A percentile compares a stretch with the other conserved stretches of the same genome.
phyloP scores from a whole-genome alignment of 192 early-diverging fungal genomes.

The Coemansia sp. region DNA sequence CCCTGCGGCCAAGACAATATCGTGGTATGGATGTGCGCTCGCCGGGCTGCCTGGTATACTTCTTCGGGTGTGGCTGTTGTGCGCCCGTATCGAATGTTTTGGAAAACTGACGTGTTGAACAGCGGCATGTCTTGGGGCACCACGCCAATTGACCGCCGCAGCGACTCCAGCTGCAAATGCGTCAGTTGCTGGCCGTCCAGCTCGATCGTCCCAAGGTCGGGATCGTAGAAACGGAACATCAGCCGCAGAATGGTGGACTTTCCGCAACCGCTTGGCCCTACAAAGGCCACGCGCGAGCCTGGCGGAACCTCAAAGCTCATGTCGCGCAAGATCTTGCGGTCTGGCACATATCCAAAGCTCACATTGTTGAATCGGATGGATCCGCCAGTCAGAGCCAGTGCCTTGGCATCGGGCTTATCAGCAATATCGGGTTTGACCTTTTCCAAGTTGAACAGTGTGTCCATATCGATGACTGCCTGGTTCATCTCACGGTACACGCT shows the following conservation, averaged over 20 bases:
- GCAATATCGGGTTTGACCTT: slow-evolving; percentile 58
- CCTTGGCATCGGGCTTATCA: slow-evolving; percentile 63
- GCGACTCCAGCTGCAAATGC: slow-evolving; percentile 75
- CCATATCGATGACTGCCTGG: slow-evolving; percentile 97
- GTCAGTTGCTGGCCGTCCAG: slow-evolving; percentile 86
- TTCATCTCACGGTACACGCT: slow-evolving; percentile 96
- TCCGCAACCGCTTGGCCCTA: slow-evolving; percentile 93
- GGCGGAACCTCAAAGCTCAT: slow-evolving; percentile 83
- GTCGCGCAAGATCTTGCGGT: slow-evolving; percentile 71
- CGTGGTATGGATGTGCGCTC: slow-evolving; percentile 64
- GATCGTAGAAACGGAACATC: slow-evolving; percentile 95
- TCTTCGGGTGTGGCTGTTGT: slow-evolving; percentile 66
- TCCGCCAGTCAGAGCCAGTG: slow-evolving; percentile 63
- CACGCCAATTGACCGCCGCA: slow-evolving; percentile 81
- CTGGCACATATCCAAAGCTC: slow-evolving; percentile 82
- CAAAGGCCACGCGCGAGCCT: slow-evolving; percentile 88
- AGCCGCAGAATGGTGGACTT: slow-evolving; percentile 84
- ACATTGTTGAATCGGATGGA: slow-evolving; percentile 89
- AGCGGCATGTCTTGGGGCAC: slow-evolving; percentile 90
- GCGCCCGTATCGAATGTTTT: slow-evolving; percentile 93
- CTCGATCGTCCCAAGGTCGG: slow-evolving; percentile 72
- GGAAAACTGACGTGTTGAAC: slow-evolving; percentile 90
- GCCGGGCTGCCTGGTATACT: slow-evolving; percentile 59
- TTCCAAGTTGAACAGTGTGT: slow-evolving; percentile 89
- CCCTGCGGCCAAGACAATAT: slow-evolving; percentile 62